A percentile compares a stretch with the other conserved stretches of the same genome.
These are phyloP conservation scores for Aspergillus tamarii DNA, from an alignment of 2,329 filamentous ascomycete species.

Conservation along the genomic window DNA sequence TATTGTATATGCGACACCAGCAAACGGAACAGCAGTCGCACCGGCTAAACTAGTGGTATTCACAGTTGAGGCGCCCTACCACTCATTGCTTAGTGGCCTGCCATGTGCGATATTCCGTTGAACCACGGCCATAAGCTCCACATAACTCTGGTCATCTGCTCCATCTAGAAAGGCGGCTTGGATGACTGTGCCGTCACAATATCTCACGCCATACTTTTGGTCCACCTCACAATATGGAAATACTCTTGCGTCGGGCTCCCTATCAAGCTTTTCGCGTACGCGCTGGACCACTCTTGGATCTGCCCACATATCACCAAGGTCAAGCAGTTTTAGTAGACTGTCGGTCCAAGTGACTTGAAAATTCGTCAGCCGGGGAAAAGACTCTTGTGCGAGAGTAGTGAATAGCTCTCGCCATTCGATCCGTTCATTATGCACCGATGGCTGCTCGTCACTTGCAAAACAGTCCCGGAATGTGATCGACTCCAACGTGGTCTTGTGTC, in stretches of 20 bases:
- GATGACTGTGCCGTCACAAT: not conserved
- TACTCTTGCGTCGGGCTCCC: not conserved
- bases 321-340: not conserved
- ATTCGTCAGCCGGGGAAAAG: not conserved
- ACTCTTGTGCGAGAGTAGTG: not conserved
- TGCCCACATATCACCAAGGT: not conserved
- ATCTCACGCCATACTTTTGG: not conserved
- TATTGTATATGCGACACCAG: no score
- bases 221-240: not conserved
- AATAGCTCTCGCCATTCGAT: not conserved
- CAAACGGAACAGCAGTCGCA: no score
- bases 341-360: not conserved
- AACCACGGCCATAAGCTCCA: not conserved
- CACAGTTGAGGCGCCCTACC: no score
- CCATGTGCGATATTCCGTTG: fast-evolving
- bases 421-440: not conserved
- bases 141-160: not conserved
- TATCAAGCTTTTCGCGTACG: not conserved
- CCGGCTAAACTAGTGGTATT: no score
- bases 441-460: not conserved
- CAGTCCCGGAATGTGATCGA: not conserved
- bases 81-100: not conserved
- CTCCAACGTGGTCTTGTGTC: not conserved
- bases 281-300: not conserved
- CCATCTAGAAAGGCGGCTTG: not conserved